Evolutionary conservation across 305 asterid genomes (phyloP).

Genomic region (Ajuga reptans): DNA sequence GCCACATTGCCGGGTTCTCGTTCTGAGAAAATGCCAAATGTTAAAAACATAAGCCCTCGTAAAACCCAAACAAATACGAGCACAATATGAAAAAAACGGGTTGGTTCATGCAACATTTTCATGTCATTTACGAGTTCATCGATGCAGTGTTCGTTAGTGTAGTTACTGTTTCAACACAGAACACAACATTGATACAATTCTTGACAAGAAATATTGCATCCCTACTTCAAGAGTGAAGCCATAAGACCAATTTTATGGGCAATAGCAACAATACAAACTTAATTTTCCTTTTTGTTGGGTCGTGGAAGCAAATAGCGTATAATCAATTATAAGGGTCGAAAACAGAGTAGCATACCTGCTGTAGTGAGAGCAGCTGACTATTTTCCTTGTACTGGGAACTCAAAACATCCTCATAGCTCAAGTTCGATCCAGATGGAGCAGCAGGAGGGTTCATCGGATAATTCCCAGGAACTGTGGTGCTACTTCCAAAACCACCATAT

Average conservation of each 20-base stretch:
- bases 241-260: no score
- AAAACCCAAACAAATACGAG: background rate
- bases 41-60: background rate
- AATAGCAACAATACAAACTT: no score
- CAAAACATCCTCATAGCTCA: slow-evolving; percentile 59
- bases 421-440: slow-evolving; percentile 47
- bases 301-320: background rate
- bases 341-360: slow-evolving; percentile 41
- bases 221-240: no score
- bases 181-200: no score
- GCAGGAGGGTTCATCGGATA: slow-evolving; percentile 56
- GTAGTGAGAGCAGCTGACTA: slow-evolving; percentile 58
- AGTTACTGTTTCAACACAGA: no score
- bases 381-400: slow-evolving; percentile 75
- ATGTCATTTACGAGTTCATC: no score
- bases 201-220: no score
- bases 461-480: slow-evolving; percentile 51
- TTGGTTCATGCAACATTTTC: background rate
- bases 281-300: no score
- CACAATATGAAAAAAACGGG: background rate
- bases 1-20: slow-evolving; percentile 68
- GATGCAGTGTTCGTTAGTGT: no score
- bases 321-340: background rate
- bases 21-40: slow-evolving; percentile 37
- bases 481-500: slow-evolving; percentile 52